phyloP scores from a whole-genome alignment of 129 eudicot species.

The Saussurea involucrata region DNA sequence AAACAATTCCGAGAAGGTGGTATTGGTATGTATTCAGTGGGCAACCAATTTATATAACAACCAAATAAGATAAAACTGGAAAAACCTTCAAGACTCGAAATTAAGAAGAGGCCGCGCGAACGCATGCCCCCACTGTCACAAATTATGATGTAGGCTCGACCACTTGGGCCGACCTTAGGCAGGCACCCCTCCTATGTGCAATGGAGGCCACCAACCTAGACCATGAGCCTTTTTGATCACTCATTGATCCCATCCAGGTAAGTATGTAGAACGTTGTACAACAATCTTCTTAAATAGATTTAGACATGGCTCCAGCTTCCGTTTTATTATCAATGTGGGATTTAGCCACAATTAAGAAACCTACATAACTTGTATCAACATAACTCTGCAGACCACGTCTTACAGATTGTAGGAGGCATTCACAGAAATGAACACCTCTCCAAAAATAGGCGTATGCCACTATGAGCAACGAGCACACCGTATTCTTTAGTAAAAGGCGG shows the following conservation, averaged over 20 bases:
- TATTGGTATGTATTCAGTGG: too few species aligned
- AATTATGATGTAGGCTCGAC: conserved; percentile 41
- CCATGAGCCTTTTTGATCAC: neutral
- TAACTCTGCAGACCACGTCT: too few species aligned
- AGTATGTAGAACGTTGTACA: too few species aligned
- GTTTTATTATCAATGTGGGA: too few species aligned
- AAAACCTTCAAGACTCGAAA: neutral
- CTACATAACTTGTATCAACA: too few species aligned
- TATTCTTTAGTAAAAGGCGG: conserved; percentile 63
- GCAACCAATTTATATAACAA: too few species aligned
- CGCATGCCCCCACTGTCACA: conserved; percentile 27
- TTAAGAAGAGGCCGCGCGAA: too few species aligned
- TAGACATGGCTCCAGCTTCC: too few species aligned
- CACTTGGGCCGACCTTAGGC: conserved; percentile 40
- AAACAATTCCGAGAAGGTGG: too few species aligned
- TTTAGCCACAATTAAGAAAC: too few species aligned
- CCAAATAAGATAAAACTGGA: too few species aligned
- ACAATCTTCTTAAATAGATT: too few species aligned
- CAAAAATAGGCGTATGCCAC: conserved; percentile 27
- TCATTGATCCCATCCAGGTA: neutral
- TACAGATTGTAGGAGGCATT: neutral
- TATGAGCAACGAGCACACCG: conserved; percentile 31
- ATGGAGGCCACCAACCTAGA: conserved; percentile 7
- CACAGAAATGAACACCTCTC: neutral
- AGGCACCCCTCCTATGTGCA: conserved; percentile 36